A percentile compares a stretch with the other conserved stretches of the same genome.
Evolutionary conservation across 441 rosid genomes (phyloP).

Genomic region (Viola pubescens): DNA sequence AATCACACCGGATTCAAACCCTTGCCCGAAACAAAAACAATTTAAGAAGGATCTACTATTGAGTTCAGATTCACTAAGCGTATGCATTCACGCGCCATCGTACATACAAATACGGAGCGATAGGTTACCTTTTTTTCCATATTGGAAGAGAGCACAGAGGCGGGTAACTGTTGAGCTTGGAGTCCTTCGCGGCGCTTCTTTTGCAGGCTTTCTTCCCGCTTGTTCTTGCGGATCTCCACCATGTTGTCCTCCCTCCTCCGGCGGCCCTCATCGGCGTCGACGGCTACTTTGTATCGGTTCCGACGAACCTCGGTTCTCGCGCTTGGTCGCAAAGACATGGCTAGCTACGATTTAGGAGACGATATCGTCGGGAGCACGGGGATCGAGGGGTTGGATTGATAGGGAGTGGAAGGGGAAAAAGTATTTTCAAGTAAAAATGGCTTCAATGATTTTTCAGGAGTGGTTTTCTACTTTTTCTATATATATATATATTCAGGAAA

Average conservation of each 20-base stretch:
- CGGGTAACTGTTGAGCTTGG: constrained; percentile 36
- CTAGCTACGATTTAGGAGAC: not conserved
- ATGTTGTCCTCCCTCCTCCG: constrained; percentile 74
- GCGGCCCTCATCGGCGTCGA: constrained; percentile 84
- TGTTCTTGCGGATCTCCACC: constrained; percentile 89
- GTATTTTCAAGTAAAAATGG: too few species aligned
- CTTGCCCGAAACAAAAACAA: not conserved
- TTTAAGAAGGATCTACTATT: too few species aligned
- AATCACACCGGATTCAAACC: not conserved
- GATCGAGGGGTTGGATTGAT: too few species aligned
- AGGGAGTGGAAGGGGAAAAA: too few species aligned
- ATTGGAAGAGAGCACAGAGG: constrained; percentile 32
- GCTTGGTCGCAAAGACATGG: constrained; percentile 75
- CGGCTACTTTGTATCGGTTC: constrained; percentile 74
- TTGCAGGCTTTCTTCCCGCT: constrained; percentile 68
- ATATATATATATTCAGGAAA: too few species aligned
- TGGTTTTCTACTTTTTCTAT: too few species aligned
- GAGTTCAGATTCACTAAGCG: not conserved
- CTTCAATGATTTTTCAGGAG: too few species aligned
- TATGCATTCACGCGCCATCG: too few species aligned
- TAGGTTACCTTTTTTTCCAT: constrained; percentile 47
- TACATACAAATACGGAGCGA: not conserved
- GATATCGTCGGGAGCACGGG: too few species aligned
- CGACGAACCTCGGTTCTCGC: constrained; percentile 65
- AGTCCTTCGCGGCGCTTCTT: constrained; percentile 85